These are phyloP conservation scores for Ceratobasidium sp. DNA, from an alignment of 1,284 basidiomycete species.

Conservation along the genomic window DNA sequence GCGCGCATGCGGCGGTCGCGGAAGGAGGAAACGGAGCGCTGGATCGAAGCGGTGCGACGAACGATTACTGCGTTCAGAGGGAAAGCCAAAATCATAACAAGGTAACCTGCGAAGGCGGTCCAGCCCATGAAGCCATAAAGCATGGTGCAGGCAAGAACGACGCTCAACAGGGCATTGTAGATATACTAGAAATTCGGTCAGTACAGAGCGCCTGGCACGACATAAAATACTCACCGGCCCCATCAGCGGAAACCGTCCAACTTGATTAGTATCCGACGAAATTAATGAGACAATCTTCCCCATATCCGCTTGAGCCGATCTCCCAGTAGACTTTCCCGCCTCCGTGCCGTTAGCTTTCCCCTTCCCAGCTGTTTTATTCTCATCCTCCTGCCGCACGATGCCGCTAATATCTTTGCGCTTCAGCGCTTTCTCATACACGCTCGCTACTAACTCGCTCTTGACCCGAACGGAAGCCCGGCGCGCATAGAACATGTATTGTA, in stretches of 20 bases:
- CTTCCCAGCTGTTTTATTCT: neutral
- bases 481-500: conserved; percentile 41
- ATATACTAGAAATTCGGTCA: neutral
- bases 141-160: conserved; percentile 26
- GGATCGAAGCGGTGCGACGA: neutral
- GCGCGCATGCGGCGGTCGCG: conserved; percentile 33
- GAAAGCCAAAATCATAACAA: conserved; percentile 26
- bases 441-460: conserved; percentile 35
- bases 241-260: neutral
- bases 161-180: conserved; percentile 23
- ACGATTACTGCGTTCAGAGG: conserved; percentile 41
- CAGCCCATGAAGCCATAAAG: conserved; percentile 43
- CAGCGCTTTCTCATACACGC: conserved; percentile 45
- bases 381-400: neutral
- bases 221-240: neutral
- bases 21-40: conserved; percentile 26
- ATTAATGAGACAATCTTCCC: conserved; percentile 44
- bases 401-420: conserved; percentile 44
- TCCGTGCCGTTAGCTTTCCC: neutral
- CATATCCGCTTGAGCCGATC: conserved; percentile 35
- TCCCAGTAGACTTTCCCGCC: neutral
- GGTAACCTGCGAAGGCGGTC: conserved; percentile 44
- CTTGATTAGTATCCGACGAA: conserved; percentile 9
- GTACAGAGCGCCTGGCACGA: neutral
- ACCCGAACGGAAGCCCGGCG: conserved; percentile 35